phyloP scores from a whole-genome alignment of 2,329 filamentous ascomycete genomes.

The Hypoxylon sp. region DNA sequence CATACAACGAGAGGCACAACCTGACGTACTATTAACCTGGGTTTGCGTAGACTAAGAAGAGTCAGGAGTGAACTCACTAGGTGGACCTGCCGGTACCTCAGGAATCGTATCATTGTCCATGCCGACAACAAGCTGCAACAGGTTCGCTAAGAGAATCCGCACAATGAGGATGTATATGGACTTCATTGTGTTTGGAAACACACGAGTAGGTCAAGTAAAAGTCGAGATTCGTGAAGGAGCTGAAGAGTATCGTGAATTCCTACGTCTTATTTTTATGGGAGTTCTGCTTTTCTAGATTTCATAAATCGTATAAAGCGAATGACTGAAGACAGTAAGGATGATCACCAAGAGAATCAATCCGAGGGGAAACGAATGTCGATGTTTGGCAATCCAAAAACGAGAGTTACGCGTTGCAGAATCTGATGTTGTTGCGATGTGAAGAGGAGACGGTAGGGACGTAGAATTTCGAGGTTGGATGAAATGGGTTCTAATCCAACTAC shows the following conservation, averaged over 20 bases:
- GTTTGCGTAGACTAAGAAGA: too few species aligned
- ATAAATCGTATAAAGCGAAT: constrained; percentile 52
- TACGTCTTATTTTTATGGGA: constrained; percentile 28
- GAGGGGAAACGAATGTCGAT: constrained; percentile 48
- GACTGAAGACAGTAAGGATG: constrained; percentile 49
- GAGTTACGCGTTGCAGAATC: constrained; percentile 16
- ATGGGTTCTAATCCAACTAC: background rate
- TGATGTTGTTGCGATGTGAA: constrained; percentile 30
- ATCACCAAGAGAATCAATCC: constrained; percentile 52
- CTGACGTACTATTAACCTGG: constrained; percentile 39
- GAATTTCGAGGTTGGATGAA: background rate
- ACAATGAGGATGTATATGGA: constrained; percentile 36
- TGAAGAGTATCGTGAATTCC: constrained; percentile 21
- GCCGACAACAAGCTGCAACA: constrained; percentile 44
- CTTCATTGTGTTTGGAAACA: constrained; percentile 42
- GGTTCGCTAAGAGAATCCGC: constrained; percentile 40
- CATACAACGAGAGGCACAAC: constrained; percentile 53
- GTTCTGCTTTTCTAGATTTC: constrained; percentile 48
- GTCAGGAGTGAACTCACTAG: constrained; percentile 38
- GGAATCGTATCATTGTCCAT: constrained; percentile 36
- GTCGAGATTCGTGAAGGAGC: constrained; percentile 17
- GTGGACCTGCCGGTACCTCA: constrained; percentile 35
- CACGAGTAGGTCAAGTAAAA: background rate
- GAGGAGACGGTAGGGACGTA: background rate
- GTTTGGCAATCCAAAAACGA: constrained; percentile 64